These are phyloP conservation scores for Physocladia obscura DNA, from an alignment of 192 early-diverging fungal species.

Conservation along the genomic window DNA sequence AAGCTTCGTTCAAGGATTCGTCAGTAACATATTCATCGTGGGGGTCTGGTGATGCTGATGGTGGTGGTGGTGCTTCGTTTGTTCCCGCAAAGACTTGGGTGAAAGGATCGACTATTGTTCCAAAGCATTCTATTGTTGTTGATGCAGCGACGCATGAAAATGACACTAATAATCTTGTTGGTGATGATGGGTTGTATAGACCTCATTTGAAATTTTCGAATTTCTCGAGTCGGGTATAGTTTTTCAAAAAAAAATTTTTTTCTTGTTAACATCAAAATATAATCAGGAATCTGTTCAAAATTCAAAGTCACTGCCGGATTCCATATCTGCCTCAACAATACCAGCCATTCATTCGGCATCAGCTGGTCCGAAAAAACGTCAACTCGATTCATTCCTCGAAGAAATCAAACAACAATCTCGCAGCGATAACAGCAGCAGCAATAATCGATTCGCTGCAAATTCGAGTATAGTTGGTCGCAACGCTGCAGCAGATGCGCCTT, in stretches of 20 bases:
- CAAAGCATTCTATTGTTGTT: slow-evolving; percentile 9
- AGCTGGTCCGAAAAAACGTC: slow-evolving; percentile 77
- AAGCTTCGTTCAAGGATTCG: slow-evolving; percentile 75
- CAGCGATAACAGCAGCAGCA: too few species aligned
- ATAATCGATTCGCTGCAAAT: too few species aligned
- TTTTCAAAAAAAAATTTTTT: too few species aligned
- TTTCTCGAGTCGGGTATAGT: too few species aligned
- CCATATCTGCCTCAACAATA: too few species aligned
- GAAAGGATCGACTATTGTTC: slow-evolving; percentile 39
- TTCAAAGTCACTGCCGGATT: too few species aligned
- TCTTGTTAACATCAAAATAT: too few species aligned
- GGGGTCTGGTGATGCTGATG: too few species aligned
- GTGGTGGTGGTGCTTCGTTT: background rate
- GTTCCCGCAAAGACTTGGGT: slow-evolving; percentile 42
- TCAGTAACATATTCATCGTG: background rate
- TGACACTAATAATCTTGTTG: background rate
- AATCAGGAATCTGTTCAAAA: too few species aligned
- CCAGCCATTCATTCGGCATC: too few species aligned
- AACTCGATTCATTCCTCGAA: slow-evolving; percentile 80
- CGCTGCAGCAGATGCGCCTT: slow-evolving; percentile 13
- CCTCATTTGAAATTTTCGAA: slow-evolving; percentile 32
- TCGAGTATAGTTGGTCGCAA: too few species aligned
- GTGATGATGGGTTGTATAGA: slow-evolving; percentile 27
- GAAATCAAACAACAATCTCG: slow-evolving; percentile 72
- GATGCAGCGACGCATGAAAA: too few species aligned